A percentile compares a stretch with the other conserved stretches of the same genome.
Conservation (phyloP, 208 protist genomes). For the Wallacemonas sp. region DNA sequence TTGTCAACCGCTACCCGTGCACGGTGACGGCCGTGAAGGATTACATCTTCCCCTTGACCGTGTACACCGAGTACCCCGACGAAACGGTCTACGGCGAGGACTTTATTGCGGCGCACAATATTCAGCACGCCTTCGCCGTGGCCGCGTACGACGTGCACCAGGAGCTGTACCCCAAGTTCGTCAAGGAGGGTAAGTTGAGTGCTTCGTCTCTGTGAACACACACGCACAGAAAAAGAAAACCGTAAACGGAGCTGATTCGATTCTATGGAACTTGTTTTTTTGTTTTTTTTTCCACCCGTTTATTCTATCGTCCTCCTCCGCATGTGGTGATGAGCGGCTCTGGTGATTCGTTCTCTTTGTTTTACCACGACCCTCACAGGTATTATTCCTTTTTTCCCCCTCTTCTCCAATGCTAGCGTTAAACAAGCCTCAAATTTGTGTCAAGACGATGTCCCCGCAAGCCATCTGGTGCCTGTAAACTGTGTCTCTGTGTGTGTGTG, state of each 20-base stretch:
- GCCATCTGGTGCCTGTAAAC: no score
- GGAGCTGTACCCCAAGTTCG: neutral
- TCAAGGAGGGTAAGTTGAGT: neutral
- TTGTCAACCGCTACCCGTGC: conserved; percentile 9
- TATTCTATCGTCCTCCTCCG: neutral
- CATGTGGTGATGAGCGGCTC: no score
- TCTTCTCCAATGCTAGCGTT: no score
- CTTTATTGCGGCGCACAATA: conserved; percentile 2
- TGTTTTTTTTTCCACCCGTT: neutral
- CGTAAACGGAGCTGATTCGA: no score
- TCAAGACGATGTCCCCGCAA: neutral
- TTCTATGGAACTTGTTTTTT: no score
- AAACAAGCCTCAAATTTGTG: neutral
- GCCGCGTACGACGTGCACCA: conserved; percentile 10
- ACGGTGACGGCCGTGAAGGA: conserved; percentile 2
- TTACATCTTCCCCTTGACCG: neutral
- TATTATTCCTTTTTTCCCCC: no score
- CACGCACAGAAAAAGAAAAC: no score
- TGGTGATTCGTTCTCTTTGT: no score
- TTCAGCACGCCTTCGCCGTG: conserved; percentile 10
- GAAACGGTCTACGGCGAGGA: conserved; percentile 5
- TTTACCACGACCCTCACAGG: no score
- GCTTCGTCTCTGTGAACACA: neutral
- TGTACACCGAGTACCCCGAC: conserved; percentile 2
- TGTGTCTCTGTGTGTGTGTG: no score